Percentiles rank a stretch among this genome's conserved stretches.
phyloP scores from a whole-genome alignment of 83 land plant genomes.

The Picea mariana region DNA sequence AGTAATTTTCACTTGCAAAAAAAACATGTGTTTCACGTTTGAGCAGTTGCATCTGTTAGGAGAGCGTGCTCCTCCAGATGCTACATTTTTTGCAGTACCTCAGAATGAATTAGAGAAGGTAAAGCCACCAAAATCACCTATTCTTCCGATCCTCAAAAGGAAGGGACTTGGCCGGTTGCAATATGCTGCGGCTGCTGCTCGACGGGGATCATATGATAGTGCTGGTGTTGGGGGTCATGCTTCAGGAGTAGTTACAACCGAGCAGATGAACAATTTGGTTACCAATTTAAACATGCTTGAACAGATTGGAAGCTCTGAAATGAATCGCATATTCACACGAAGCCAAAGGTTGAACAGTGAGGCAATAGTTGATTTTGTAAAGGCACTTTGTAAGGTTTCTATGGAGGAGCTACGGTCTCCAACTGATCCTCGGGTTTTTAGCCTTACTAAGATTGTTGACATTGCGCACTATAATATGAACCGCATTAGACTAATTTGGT shows the following conservation, averaged over 20 bases:
- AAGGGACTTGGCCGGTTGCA: conserved; percentile 75
- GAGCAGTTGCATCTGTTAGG: conserved; percentile 93
- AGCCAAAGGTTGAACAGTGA: conserved; percentile 96
- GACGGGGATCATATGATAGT: conserved; percentile 97
- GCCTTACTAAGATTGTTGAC: conserved; percentile 96
- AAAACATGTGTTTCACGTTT: conserved; percentile 90
- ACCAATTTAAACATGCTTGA: conserved; percentile 85
- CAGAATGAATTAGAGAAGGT: conserved; percentile 61
- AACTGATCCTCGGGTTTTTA: conserved; percentile 77
- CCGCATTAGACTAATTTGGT: conserved; percentile 95
- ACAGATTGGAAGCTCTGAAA: conserved; percentile 91
- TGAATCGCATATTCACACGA: conserved; percentile 87
- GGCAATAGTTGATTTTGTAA: conserved; percentile 97
- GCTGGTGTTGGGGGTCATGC: conserved; percentile 60
- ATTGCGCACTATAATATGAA: conserved; percentile 99
- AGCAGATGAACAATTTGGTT: conserved; percentile 83
- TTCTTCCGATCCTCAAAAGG: conserved; percentile 53
- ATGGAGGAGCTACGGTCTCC: conserved; percentile 92
- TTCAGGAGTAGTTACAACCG: conserved; percentile 71
- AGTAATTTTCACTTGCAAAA: no score
- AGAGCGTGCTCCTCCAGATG: conserved; percentile 96
- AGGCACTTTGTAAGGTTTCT: conserved; percentile 93
- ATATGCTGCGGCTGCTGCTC: conserved; percentile 79
- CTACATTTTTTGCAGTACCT: conserved; percentile 69
- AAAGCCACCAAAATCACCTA: conserved; percentile 45